Evolutionary conservation across 225 moss, liverwort and hornwort genomes (phyloP).

Genomic region (Climacium dendroides): DNA sequence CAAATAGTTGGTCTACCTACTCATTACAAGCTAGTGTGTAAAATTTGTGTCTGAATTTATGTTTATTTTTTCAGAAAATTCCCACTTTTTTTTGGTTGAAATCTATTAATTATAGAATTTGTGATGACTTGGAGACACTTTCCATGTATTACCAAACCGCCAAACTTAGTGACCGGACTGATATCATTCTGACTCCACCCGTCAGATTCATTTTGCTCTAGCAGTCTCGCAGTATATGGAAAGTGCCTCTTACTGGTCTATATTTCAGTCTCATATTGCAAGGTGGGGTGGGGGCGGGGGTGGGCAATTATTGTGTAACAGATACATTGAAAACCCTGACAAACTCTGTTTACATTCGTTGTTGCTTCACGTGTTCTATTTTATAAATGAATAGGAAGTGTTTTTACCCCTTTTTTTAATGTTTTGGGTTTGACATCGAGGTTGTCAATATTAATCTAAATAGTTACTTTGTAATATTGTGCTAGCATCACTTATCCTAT

Average conservation of each 20-base stretch:
- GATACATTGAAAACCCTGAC: background rate
- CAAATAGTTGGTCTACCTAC: background rate
- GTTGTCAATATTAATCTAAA: background rate
- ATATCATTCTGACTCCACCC: background rate
- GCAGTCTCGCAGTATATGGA: background rate
- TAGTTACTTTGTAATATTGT: background rate
- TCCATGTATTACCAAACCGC: background rate
- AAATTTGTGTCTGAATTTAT: background rate
- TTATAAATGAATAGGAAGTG: background rate
- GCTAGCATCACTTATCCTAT: background rate
- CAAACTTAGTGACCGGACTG: background rate
- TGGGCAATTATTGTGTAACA: background rate
- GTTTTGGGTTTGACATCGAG: background rate
- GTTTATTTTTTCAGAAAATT: background rate
- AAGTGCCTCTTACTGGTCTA: background rate
- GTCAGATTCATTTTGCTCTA: background rate
- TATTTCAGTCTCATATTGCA: background rate
- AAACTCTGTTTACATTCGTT: background rate
- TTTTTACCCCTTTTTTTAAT: too few species aligned
- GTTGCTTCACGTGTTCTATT: background rate
- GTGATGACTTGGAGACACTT: background rate
- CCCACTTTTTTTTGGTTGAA: background rate
- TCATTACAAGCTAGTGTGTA: background rate
- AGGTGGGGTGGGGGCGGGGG: background rate
- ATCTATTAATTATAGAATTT: background rate